Evolutionary conservation across 148 eudicot species (phyloP), one percentile per base, ranked within the genome.

Genomic region (Vaccinium macrocarpon): DNA sequence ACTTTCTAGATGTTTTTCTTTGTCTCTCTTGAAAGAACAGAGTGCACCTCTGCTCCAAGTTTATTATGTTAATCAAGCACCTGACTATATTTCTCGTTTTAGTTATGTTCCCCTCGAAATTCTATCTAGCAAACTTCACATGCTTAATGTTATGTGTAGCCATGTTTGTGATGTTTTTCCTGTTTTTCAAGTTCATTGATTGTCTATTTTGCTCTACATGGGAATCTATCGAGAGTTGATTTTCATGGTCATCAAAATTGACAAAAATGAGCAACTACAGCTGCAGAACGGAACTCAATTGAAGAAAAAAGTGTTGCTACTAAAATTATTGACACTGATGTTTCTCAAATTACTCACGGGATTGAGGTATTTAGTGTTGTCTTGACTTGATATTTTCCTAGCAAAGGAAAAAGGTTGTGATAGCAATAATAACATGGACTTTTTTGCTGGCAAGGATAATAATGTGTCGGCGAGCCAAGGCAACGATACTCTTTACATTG

Each of bases 401-500:
- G 32, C 71, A 71, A 84, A 82, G 78, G 80, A 59, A 32, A 84
- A 78, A 70, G 80, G 66, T 71, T 13, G 42, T 68, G 73, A 38
- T 56, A 42, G 21, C 53, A 64, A 77, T 84, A n/a, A 84, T 84
- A 35, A 84, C 85, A 62, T 32, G 57, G 48, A 48, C 82, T 81
- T 71, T 68, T 78, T 53, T 56, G 73, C 50, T 62, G 51, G 49
- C 78, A 56, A 84, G 88, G 90, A 25, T 11, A 88, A 53, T 52
- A 84, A 48, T n/a, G 71, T 79, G 49, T 64, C 82, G 25, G 82
- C 46, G n/a, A 88, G 90, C 83, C 76, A 86, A 64, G 86, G 61
- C 85, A 86, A 84, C 51, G 84, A 77, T 56, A 86, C 88, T 18
- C 90, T 88, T 48, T 88, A 68, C 78, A 13, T 88, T 71, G 88